Conservation (phyloP, 73 alveolate genomes). For the Tetrahymena borealis region DNA sequence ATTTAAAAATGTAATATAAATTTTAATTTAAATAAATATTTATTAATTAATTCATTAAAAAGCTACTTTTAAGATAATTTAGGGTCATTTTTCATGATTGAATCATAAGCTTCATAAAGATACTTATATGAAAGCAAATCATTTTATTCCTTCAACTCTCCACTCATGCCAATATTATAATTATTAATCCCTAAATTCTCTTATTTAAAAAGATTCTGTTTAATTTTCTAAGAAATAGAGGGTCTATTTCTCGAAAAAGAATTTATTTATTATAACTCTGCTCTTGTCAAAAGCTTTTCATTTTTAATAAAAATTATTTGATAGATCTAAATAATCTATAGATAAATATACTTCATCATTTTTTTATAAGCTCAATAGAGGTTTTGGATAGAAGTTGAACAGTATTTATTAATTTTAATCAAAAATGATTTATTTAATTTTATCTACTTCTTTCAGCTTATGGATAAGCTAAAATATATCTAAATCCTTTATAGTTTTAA, state of each 20-base stretch:
- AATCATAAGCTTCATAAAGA: background rate
- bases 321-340: background rate
- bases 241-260: too few relatives aligned
- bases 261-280: too few relatives aligned
- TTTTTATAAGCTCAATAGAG: background rate
- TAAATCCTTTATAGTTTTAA: too few relatives aligned
- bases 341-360: background rate
- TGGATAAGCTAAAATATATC: background rate
- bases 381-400: background rate
- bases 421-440: background rate
- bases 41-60: too few relatives aligned
- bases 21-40: too few relatives aligned
- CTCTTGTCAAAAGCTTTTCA: background rate
- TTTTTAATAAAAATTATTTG: background rate
- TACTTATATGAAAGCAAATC: background rate
- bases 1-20: too few relatives aligned
- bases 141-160: background rate
- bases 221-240: too few relatives aligned
- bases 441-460: background rate
- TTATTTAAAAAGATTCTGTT: background rate
- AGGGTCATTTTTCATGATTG: background rate
- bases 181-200: background rate
- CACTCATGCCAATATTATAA: background rate
- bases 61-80: background rate
- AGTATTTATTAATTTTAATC: background rate